Evolutionary conservation across 108 stramenopile genomes (phyloP), one percentile per base, ranked within the genome.

Genomic region (Stephanodiscus minutulus): DNA sequence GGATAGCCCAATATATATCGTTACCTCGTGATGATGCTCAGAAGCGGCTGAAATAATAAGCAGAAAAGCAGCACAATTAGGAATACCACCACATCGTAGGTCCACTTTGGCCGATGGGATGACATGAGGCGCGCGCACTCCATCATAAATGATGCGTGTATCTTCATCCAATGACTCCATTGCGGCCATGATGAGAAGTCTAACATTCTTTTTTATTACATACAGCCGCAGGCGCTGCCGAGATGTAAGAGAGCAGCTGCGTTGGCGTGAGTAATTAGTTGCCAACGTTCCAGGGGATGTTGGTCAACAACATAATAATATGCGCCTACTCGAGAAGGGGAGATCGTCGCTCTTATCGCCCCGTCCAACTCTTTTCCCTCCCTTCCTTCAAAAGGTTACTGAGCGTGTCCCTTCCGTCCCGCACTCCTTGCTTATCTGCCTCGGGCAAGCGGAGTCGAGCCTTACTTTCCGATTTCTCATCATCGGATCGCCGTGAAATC

Each of bases 21-120:
- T 53, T 53, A 53, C 52, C 52, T 53, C 11, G 25, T 53, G 22
- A 53, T 25, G 0, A 27, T 53, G 8, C 1, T 27, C 1, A 53
- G 52, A 53, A 53, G 25, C 11, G 52, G 52, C 22, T 27, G 22
- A 53, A 53, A 53, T 53, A 27, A 9, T 2, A 53, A 53, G 52
- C 25, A 21, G 0, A 27, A 0, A 53, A 53, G 18, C 52, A 53
- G 18, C 52, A 22, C 52, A 25, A 53, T 53, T 22, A 53, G 52
- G 15, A 53, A 53, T 10, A 2, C 52, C 52, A 25, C 25, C 52
- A 12, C 52, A 25, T 53, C 25, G 52, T 27, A 53, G 52, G 52
- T 24, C 25, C 52, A 25, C 2, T 53, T 25, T 25, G 52, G 22
- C 22, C 24, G 25, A 53, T 53, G 22, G 8, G 52, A 53, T 53